These are phyloP conservation scores for Ceratobasidium sp. DNA, from an alignment of 1,284 basidiomycete species.

Conservation along the genomic window DNA sequence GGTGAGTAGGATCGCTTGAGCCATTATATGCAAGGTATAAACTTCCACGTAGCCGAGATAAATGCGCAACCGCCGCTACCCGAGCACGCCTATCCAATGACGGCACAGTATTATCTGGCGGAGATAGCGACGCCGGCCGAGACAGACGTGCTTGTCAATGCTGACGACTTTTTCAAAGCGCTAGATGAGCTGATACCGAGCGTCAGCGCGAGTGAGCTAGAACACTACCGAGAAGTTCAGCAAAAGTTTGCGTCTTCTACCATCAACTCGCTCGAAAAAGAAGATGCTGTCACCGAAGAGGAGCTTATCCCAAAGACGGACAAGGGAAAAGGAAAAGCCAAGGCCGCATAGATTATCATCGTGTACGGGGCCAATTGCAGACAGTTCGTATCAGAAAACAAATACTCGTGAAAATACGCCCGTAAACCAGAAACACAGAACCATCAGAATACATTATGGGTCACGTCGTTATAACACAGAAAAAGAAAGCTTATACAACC, in stretches of 20 bases:
- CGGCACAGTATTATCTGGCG: slow-evolving; percentile 90
- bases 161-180: slow-evolving; percentile 79
- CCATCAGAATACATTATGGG: slow-evolving; percentile 18
- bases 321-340: slow-evolving; percentile 43
- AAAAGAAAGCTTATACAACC: not conserved
- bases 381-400: slow-evolving; percentile 20
- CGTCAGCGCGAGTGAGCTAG: slow-evolving; percentile 89
- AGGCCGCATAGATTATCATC: slow-evolving; percentile 29
- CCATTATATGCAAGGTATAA: slow-evolving; percentile 14
- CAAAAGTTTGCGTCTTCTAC: slow-evolving; percentile 63
- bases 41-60: slow-evolving; percentile 54
- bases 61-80: slow-evolving; percentile 56
- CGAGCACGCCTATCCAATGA: slow-evolving; percentile 74
- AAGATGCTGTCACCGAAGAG: slow-evolving; percentile 15
- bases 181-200: slow-evolving; percentile 82
- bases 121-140: slow-evolving; percentile 81
- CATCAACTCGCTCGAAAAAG: slow-evolving; percentile 40
- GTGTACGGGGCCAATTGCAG: slow-evolving; percentile 34
- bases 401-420: slow-evolving; percentile 7
- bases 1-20: not conserved
- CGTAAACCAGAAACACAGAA: slow-evolving; percentile 10
- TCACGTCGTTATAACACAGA: not conserved
- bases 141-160: slow-evolving; percentile 75
- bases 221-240: slow-evolving; percentile 82
- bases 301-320: not conserved